Percentiles rank a stretch among this genome's conserved stretches.
Evolutionary conservation across 2,329 filamentous ascomycete genomes (phyloP).

Genomic region (Colletotrichum noveboracense): DNA sequence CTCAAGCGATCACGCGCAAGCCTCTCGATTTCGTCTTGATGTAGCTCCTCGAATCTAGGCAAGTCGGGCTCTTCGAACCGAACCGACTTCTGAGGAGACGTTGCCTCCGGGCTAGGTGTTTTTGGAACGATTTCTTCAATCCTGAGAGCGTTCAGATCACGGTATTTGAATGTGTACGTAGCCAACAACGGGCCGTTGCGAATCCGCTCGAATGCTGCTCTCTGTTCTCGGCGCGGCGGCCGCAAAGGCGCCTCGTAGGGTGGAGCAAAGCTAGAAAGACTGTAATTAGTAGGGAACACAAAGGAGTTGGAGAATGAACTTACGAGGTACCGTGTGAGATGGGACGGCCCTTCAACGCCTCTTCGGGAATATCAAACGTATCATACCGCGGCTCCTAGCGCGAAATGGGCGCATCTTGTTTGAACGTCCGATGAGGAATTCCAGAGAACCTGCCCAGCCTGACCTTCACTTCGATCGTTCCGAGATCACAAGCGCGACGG

Average conservation of each 20-base stretch:
- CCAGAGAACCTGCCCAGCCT: constrained; percentile 1
- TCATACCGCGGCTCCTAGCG: constrained; percentile 1
- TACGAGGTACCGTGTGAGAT: constrained; percentile 38
- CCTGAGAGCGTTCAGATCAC: constrained; percentile 37
- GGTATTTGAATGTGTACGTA: constrained; percentile 35
- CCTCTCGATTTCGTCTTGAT: constrained; percentile 28
- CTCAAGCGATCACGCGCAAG: constrained; percentile 34
- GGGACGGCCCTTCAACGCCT: constrained; percentile 37
- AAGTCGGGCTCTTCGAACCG: not conserved
- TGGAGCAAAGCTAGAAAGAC: not conserved
- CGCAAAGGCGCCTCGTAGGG: not conserved
- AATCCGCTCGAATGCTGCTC: not conserved
- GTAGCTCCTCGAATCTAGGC: constrained; percentile 22
- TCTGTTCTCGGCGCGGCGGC: not conserved
- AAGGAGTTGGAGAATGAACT: not conserved
- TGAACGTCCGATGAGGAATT: not conserved
- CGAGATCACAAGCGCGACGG: constrained; percentile 25
- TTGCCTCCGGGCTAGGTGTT: constrained; percentile 24
- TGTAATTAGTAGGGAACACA: not conserved
- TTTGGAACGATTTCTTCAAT: constrained; percentile 34
- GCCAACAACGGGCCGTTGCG: constrained; percentile 27
- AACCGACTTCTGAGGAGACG: constrained; percentile 1
- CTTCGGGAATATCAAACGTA: constrained; percentile 32
- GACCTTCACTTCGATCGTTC: constrained; percentile 30
- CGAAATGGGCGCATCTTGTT: not conserved